Evolutionary conservation across 805 yeast species (phyloP), one percentile per base, ranked within the genome.

Genomic region (Zygosaccharomyces bailii): DNA sequence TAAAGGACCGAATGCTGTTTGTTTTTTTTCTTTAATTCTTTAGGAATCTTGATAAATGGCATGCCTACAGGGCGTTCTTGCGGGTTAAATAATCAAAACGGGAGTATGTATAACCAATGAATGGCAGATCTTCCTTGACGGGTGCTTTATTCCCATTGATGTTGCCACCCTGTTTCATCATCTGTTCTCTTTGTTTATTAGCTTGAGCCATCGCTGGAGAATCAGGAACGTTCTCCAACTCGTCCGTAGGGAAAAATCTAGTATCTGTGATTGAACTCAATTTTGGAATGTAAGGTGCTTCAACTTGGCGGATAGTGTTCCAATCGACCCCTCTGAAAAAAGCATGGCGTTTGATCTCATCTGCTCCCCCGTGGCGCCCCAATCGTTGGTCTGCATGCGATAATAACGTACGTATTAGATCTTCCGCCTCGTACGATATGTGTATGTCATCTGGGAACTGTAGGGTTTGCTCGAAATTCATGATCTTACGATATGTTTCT

Each of bases 211-310:
- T 70, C 4, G 82, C 83, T 9, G 96, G 96, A 36, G 87, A 80
- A 58, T 90, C 97, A 2, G 98, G 96, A 41, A 91, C 89, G 58
- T 86, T 87, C 65, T 91, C 96, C 58, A 91, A 73, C 61, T 91
- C 99, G 63, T 91, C 98, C 1, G 96, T 88, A 33, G 99, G 98
- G 88, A 93, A 93, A 72, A 91, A 91, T 56, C 97, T 76, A 0
- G 99, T 93, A 65, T 93, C 99, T 4, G 98, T 91, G 49, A 91
- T 84, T 9, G 95, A 84, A 54, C 89, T 79, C 60, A 93, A 75
- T 60, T 88, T 86, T 19, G 99, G 96, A 54, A 93, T 85, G 58
- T 89, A 89, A 17, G 97, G 97, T 2, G 96, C 96, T 55, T 83
- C 88, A 46, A 88, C 95, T 46, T 79, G 82, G 46, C 96, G 72